Conservation (phyloP, 2,329 filamentous ascomycete genomes). For the Colletotrichum lentis region DNA sequence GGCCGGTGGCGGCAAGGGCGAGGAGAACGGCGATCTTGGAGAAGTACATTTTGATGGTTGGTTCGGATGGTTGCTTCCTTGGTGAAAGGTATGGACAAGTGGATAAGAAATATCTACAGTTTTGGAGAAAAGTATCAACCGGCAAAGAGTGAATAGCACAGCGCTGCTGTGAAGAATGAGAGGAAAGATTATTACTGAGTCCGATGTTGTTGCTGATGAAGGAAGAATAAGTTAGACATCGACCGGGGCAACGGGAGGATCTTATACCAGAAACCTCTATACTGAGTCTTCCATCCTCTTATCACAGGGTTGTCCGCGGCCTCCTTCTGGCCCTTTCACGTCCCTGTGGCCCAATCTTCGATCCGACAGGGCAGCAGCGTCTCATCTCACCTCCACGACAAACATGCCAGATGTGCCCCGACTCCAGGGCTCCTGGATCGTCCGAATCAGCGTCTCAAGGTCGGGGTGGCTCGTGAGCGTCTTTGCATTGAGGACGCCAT, state of each 20-base stretch:
- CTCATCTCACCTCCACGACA: conserved; percentile 25
- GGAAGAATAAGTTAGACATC: not conserved
- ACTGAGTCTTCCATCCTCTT: not conserved
- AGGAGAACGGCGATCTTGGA: conserved; percentile 49
- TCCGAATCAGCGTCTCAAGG: conserved; percentile 22
- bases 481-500: conserved; percentile 22
- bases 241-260: conserved; percentile 28
- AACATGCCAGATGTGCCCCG: conserved; percentile 1
- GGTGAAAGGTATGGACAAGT: conserved; percentile 13
- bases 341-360: not conserved
- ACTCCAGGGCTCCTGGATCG: conserved; percentile 8
- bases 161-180: conserved; percentile 32
- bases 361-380: conserved; percentile 13
- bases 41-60: conserved; percentile 49
- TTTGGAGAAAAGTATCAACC: conserved; percentile 15
- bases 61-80: conserved; percentile 20
- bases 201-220: conserved; percentile 24
- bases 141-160: conserved; percentile 28
- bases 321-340: conserved; percentile 6
- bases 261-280: conserved; percentile 33
- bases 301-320: conserved; percentile 4
- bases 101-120: conserved; percentile 24
- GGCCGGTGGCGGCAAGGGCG: conserved; percentile 47
- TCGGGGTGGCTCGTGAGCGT: conserved; percentile 21
- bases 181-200: conserved; percentile 17